Evolutionary conservation across 768 basidiomycete genomes (phyloP).

Genomic region (Amanita pallidorosea): DNA sequence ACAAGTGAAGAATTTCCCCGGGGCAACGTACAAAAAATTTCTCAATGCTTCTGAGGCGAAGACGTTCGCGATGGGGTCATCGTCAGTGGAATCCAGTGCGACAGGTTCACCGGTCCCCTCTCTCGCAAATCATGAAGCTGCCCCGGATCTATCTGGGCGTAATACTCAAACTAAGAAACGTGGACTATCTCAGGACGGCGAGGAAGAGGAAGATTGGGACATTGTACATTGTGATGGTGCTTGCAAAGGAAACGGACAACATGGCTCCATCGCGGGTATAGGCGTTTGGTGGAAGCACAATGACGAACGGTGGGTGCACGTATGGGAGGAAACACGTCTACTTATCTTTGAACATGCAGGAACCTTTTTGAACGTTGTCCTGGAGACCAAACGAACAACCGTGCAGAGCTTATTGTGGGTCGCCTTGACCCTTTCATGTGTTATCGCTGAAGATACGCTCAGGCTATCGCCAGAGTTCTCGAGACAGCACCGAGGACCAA

Average conservation of each 20-base stretch:
- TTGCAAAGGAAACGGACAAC: conserved; percentile 71
- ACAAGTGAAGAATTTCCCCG: conserved; percentile 56
- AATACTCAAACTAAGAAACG: conserved; percentile 26
- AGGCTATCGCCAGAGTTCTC: conserved; percentile 81
- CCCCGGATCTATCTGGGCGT: background rate
- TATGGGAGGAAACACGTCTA: background rate
- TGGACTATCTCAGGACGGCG: conserved; percentile 13
- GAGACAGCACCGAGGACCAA: conserved; percentile 55
- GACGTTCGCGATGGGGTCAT: conserved; percentile 30
- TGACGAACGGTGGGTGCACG: conserved; percentile 43
- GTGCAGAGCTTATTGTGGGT: conserved; percentile 79
- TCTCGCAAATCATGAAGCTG: background rate
- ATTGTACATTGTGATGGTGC: conserved; percentile 86
- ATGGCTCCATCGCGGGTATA: conserved; percentile 60
- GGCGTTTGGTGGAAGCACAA: conserved; percentile 82
- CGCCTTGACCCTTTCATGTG: background rate
- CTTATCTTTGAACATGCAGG: conserved; percentile 24
- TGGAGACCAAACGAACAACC: conserved; percentile 77
- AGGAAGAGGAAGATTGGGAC: conserved; percentile 22
- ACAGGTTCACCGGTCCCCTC: background rate
- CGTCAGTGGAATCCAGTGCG: background rate
- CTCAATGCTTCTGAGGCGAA: conserved; percentile 42
- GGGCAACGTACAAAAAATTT: conserved; percentile 64
- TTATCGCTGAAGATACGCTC: conserved; percentile 2
- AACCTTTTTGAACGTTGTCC: conserved; percentile 79